Conservation (phyloP, 176 grass and related monocot species). For the Musa acuminata region DNA sequence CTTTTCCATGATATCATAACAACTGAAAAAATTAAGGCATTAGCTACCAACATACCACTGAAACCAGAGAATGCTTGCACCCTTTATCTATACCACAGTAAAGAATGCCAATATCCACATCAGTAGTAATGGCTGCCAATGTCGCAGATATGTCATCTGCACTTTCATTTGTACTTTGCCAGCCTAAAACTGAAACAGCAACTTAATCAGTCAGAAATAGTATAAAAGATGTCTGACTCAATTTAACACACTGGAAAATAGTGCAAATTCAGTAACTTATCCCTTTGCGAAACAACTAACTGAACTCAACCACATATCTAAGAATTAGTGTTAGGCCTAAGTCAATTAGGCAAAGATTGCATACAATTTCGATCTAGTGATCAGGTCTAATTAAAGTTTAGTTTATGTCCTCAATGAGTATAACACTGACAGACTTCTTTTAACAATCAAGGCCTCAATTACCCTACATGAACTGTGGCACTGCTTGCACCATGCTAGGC, state of each 20-base stretch:
- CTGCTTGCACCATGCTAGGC: too few relatives aligned
- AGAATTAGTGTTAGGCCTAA: too few relatives aligned
- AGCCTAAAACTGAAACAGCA: constrained; percentile 75
- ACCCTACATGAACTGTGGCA: background rate
- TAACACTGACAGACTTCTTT: background rate
- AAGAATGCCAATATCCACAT: constrained; percentile 74
- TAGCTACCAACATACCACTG: constrained; percentile 53
- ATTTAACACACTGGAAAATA: background rate
- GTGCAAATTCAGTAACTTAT: background rate
- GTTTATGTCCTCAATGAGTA: background rate
- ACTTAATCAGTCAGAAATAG: background rate
- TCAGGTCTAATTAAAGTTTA: background rate
- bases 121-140: constrained; percentile 71
- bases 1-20: background rate
- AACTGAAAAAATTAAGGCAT: background rate
- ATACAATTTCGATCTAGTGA: background rate
- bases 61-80: constrained; percentile 70
- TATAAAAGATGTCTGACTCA: background rate
- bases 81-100: constrained; percentile 81
- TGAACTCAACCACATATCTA: too few relatives aligned
- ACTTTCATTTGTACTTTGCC: constrained; percentile 90
- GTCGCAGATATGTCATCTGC: constrained; percentile 93
- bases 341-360: background rate
- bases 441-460: background rate
- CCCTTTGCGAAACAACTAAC: background rate